Evolutionary conservation across 176 grass and related monocot species (phyloP).

Genomic region (Zizania latifolia): DNA sequence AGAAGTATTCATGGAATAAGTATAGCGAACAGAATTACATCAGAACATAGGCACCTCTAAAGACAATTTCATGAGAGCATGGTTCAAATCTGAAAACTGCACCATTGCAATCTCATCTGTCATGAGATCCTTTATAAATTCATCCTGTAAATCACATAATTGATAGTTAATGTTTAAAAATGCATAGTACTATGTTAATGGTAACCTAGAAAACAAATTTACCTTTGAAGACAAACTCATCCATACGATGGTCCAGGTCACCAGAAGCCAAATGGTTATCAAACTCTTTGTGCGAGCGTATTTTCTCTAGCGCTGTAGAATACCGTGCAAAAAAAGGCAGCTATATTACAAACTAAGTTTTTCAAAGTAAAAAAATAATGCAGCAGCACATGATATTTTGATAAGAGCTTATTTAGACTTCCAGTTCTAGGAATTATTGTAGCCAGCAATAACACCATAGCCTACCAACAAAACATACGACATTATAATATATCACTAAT

Average conservation of each 20-base stretch:
- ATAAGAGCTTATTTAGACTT: no score
- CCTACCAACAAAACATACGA: no score
- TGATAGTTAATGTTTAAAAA: background rate
- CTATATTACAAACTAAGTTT: background rate
- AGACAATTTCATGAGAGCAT: conserved; percentile 10
- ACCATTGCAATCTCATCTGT: background rate
- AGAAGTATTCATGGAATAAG: background rate
- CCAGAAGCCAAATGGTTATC: background rate
- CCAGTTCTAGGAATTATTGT: no score
- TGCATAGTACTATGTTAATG: background rate
- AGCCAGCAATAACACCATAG: no score
- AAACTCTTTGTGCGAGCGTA: conserved; percentile 2
- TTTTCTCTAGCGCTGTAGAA: background rate
- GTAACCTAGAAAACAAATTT: background rate
- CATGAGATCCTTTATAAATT: background rate
- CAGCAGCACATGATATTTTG: background rate
- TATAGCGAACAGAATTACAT: background rate
- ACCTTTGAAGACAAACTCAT: background rate
- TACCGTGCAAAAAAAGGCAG: background rate
- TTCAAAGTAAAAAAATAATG: background rate
- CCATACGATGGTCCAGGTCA: background rate
- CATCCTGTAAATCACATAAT: conserved; percentile 3
- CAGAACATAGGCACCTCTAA: background rate
- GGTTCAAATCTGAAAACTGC: background rate
- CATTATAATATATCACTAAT: no score